Percentiles rank a stretch among this genome's conserved stretches.
These are phyloP conservation scores for Chenopodium suecicum DNA, from an alignment of 148 eudicot species.

Conservation along the genomic window DNA sequence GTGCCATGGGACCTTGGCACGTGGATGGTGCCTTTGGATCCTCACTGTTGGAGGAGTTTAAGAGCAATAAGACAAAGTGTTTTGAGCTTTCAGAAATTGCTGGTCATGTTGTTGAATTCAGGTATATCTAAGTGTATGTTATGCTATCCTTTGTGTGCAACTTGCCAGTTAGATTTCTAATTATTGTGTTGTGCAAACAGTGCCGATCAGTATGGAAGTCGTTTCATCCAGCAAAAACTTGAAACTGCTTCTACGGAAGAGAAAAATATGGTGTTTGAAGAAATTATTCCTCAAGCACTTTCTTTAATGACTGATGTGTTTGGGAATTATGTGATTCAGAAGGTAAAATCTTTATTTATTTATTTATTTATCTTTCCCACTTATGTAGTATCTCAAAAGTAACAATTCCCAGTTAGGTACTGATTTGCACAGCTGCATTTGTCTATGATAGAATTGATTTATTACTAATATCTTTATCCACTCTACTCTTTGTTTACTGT, in stretches of 20 bases:
- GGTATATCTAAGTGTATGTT: slow-evolving; percentile 49
- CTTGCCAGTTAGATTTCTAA: slow-evolving; percentile 2
- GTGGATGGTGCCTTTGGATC: slow-evolving; percentile 70
- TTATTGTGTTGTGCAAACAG: slow-evolving; percentile 39
- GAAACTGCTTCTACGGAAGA: slow-evolving; percentile 91
- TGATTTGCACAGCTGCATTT: not conserved
- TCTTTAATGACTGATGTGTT: slow-evolving; percentile 97
- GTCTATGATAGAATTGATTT: not conserved
- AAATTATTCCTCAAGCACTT: slow-evolving; percentile 84
- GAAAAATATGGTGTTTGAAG: slow-evolving; percentile 88
- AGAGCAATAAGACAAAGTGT: slow-evolving; percentile 77
- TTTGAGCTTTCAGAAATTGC: slow-evolving; percentile 92
- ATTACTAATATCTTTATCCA: not conserved
- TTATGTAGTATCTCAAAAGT: not conserved
- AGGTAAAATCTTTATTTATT: slow-evolving; percentile 43
- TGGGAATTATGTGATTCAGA: slow-evolving; percentile 95
- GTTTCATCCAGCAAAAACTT: slow-evolving; percentile 97
- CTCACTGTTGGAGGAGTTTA: slow-evolving; percentile 89
- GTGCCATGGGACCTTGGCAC: slow-evolving; percentile 81
- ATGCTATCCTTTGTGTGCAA: slow-evolving; percentile 4
- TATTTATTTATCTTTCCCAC: not conserved
- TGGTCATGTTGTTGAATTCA: slow-evolving; percentile 97
- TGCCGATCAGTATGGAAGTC: slow-evolving; percentile 98
- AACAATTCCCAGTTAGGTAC: not conserved
- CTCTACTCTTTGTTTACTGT: slow-evolving; percentile 8